Evolutionary conservation across 2,329 filamentous ascomycete species (phyloP).

Genomic region (Venturia effusa): DNA sequence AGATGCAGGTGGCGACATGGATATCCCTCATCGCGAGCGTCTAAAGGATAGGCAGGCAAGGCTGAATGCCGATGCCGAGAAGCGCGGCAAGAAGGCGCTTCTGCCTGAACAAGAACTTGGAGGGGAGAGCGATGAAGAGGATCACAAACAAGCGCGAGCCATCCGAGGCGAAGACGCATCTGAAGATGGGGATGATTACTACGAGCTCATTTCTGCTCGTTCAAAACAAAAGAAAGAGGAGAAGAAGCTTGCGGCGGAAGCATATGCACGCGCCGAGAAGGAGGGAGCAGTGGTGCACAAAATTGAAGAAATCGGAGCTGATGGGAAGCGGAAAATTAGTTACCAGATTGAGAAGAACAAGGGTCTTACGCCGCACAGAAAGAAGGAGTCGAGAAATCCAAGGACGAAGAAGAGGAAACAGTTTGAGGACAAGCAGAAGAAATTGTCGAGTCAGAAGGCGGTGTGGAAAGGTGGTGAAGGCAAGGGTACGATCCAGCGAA

Average conservation of each 20-base stretch:
- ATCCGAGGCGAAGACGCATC: constrained; percentile 29
- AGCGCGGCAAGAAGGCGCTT: constrained; percentile 56
- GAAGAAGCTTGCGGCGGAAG: constrained; percentile 57
- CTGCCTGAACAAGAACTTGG: constrained; percentile 54
- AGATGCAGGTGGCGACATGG: constrained; percentile 66
- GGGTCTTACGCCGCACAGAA: constrained; percentile 76
- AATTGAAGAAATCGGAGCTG: constrained; percentile 59
- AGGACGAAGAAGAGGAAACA: constrained; percentile 97
- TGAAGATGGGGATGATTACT: constrained; percentile 61
- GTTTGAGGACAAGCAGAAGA: constrained; percentile 96
- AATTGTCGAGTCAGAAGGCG: constrained; percentile 75
- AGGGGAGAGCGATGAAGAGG: constrained; percentile 58
- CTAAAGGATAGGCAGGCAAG: constrained; percentile 75
- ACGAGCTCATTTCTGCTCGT: constrained; percentile 69
- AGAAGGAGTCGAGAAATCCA: constrained; percentile 91
- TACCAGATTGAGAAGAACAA: constrained; percentile 98
- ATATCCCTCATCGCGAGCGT: constrained; percentile 82
- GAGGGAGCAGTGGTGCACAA: constrained; percentile 52
- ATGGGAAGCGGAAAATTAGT: constrained; percentile 85
- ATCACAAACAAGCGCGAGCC: constrained; percentile 42
- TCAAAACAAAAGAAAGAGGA: constrained; percentile 58
- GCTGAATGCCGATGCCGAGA: constrained; percentile 80
- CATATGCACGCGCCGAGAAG: constrained; percentile 42
- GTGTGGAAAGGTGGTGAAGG: constrained; percentile 80
- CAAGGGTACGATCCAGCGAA: constrained; percentile 52